phyloP scores from a whole-genome alignment of 768 basidiomycete genomes.

The Serendipita indica region DNA sequence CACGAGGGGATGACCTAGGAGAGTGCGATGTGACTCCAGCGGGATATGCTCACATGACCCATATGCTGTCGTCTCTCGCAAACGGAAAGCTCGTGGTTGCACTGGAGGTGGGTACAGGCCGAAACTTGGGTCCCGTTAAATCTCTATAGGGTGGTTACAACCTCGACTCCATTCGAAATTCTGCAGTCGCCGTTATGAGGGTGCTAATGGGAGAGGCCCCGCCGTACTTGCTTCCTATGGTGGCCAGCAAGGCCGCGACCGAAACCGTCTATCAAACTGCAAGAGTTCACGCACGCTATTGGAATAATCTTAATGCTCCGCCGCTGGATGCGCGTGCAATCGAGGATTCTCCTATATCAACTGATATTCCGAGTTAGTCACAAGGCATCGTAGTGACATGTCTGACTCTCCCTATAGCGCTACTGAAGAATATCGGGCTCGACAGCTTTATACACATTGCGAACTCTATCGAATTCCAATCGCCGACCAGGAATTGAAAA shows the following conservation, averaged over 20 bases:
- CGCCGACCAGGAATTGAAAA: conserved; percentile 46
- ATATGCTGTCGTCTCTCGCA: conserved; percentile 84
- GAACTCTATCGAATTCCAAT: conserved; percentile 73
- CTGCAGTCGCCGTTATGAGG: conserved; percentile 72
- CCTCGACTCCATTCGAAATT: conserved; percentile 71
- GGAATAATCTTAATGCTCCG: conserved; percentile 76
- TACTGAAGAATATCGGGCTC: conserved; percentile 83
- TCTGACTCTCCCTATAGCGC: conserved; percentile 43
- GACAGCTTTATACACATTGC: conserved; percentile 62
- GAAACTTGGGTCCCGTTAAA: not conserved
- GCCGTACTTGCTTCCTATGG: conserved; percentile 51
- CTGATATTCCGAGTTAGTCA: not conserved
- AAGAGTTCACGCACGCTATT: conserved; percentile 74
- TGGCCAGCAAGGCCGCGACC: conserved; percentile 66
- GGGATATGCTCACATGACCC: conserved; percentile 97
- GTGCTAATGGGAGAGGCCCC: conserved; percentile 86
- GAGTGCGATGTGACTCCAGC: conserved; percentile 81
- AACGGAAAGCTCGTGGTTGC: conserved; percentile 82
- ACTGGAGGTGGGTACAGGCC: conserved; percentile 56
- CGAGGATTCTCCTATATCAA: not conserved
- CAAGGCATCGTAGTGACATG: not conserved
- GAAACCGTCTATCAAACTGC: conserved; percentile 86
- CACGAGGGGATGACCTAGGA: conserved; percentile 81
- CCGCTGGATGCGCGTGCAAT: conserved; percentile 47
- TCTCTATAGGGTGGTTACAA: conserved; percentile 79